Evolutionary conservation across 441 rosid genomes (phyloP), one percentile per base, ranked within the genome.

Genomic region (Jatropha multifida): DNA sequence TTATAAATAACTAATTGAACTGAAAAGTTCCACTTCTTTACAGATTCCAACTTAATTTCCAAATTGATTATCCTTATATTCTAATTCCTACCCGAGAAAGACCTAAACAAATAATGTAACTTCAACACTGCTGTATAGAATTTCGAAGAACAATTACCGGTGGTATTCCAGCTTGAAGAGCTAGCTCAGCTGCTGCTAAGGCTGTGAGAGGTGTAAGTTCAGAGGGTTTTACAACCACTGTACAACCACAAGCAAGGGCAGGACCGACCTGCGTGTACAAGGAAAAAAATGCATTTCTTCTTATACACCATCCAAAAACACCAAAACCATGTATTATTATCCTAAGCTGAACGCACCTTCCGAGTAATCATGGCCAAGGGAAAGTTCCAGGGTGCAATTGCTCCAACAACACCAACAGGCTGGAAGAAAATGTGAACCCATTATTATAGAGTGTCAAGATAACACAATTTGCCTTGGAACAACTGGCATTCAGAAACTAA

Each of bases 281-380:
- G 66, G 68, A 26, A 73, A 69, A 78, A 76, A 78, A 76, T 71
- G 59, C 54, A 81, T 64, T 18, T 81, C 70, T 83, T 68, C 78
- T 56, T 78, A 73, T 32, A 67, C 20, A 65, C 37, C 67, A 23
- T 64, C 62, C 44, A 65, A 65, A 54, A 44, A 63, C 61, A 66
- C 69, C 48, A 76, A 51, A 61, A 65, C 5, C 62, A 65, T 44
- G 61, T 74, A 48, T 26, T 74, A 74, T 65, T 56, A 76, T 58
- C 65, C 64, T 54, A 66, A 68, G 80, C 62, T 78, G 32, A 63
- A 76, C 85, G 71, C 52, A 96, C 99, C 96, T 96, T 96, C 71
- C 98, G 87, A 51, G 99, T 91, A 77, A 96, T 96, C 99, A 96
- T 96, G 71, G 99, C 99, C 81, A 94, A 85, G 41, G 99, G 99